A percentile compares a stretch with the other conserved stretches of the same genome.
Conservation (phyloP, 805 yeast species). For the Suhomyces sp. region DNA sequence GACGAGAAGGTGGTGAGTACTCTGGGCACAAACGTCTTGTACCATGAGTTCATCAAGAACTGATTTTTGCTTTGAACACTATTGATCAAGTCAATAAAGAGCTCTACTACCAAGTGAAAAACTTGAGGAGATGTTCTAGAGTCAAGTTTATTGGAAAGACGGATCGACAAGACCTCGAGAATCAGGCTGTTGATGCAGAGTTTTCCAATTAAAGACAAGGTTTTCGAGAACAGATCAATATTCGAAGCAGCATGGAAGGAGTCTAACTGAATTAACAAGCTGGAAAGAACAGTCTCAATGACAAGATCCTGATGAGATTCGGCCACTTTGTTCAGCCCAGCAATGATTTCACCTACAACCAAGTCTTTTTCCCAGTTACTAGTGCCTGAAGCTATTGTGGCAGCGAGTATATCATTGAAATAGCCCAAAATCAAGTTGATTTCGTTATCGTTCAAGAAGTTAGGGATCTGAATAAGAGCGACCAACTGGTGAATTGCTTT, state of each 20-base stretch:
- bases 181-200: conserved; percentile 42
- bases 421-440: conserved; percentile 60
- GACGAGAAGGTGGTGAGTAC: conserved; percentile 21
- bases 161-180: conserved; percentile 42
- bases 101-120: conserved; percentile 11
- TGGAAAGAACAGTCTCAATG: conserved; percentile 28
- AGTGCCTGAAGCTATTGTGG: conserved; percentile 35
- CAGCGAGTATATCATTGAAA: conserved; percentile 54
- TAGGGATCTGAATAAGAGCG: conserved; percentile 48
- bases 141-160: conserved; percentile 39
- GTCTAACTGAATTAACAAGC: conserved; percentile 32
- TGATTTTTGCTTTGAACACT: conserved; percentile 29
- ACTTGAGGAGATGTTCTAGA: conserved; percentile 7
- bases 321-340: conserved; percentile 52
- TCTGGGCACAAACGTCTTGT: conserved; percentile 42
- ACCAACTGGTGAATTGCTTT: conserved; percentile 64
- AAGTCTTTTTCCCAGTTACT: conserved; percentile 42
- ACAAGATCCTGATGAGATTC: conserved; percentile 48
- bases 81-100: conserved; percentile 19
- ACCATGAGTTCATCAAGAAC: conserved; percentile 43
- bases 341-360: conserved; percentile 51
- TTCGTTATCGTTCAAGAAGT: conserved; percentile 54
- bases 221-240: conserved; percentile 16
- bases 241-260: conserved; percentile 24
- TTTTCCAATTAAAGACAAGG: conserved; percentile 20